Base-by-base conservation (phyloP, 345 rosid genomes). In the Lumnitzera racemosa region DNA sequence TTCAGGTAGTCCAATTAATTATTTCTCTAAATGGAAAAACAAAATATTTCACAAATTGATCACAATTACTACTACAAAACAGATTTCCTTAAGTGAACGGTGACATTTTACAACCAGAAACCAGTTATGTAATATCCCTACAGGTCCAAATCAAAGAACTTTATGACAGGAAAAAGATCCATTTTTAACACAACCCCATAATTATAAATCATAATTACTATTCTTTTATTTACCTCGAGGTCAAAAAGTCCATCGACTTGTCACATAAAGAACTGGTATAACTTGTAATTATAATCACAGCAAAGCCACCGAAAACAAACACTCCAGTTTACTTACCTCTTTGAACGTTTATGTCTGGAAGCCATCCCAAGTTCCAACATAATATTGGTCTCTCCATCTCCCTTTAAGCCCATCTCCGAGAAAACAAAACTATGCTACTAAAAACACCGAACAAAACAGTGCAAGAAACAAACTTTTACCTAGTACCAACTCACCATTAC, bases 281-380 rank as follows among this genome's bases (percentile, higher is more conserved):
- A 46, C 53, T 27, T 63, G 56, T 58, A 63, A 25, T 41, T 52
- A 64, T 25, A 63, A 56, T 64, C 57, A 70, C 51, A 61, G 53
- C 70, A 72, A 77, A 60, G 52, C 13, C 12, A 36, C 43, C 9
- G 7, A 36, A 36, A 36, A 36, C 43, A 36, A 36, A 36, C 9
- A 36, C 43, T 5, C 43, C 7, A 36, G 43, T 36, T 36, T 36
- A 36, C 43, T 31, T 70, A 94, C 99, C 99, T 94, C 76, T 86
- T 84, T 60, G 95, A 84, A 78, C 97, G 95, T 76, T 81, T 83
- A 82, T 94, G 95, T 53, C 61, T 63, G 13, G 78, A 61, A 57
- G 68, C 70, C 78, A 74, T 61, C 67, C 78, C 80, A 74, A 74
- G 55, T 57, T 84, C 92, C 75, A 81, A 55, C 9, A 9, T 1